A percentile compares a stretch with the other conserved stretches of the same genome.
phyloP scores from a whole-genome alignment of 257 asterid species.

The Pogostemon cablin region DNA sequence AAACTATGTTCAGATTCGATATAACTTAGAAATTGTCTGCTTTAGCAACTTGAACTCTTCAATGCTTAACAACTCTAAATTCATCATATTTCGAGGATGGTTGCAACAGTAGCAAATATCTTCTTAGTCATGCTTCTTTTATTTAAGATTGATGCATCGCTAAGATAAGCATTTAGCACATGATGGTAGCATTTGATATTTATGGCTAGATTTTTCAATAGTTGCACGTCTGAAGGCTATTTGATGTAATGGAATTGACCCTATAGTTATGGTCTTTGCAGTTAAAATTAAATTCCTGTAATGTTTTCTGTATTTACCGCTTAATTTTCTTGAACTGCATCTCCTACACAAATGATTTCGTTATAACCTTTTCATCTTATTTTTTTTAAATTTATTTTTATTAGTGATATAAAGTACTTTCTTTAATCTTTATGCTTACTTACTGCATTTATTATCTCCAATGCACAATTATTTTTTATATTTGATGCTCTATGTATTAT shows the following conservation, averaged over 20 bases:
- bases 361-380: too few relatives aligned
- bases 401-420: too few relatives aligned
- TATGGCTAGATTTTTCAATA: constrained; percentile 9
- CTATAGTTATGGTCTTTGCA: background rate
- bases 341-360: background rate
- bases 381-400: too few relatives aligned
- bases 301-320: background rate
- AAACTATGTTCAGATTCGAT: background rate
- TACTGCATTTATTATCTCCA: background rate
- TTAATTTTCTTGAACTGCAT: background rate
- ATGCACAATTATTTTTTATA: constrained; percentile 9
- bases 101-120: background rate
- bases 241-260: background rate
- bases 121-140: background rate
- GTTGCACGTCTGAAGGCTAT: background rate
- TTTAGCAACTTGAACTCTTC: background rate
- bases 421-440: background rate
- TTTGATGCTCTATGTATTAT: constrained; percentile 5
- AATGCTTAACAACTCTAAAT: background rate
- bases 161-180: constrained; percentile 6
- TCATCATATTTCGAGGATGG: background rate
- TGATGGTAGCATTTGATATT: background rate
- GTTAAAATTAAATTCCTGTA: background rate
- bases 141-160: constrained; percentile 12
- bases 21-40: background rate